Evolutionary conservation across 1,284 basidiomycete genomes (phyloP), one percentile per base, ranked within the genome.

Genomic region (Apiotrichum mycotoxinovorans): DNA sequence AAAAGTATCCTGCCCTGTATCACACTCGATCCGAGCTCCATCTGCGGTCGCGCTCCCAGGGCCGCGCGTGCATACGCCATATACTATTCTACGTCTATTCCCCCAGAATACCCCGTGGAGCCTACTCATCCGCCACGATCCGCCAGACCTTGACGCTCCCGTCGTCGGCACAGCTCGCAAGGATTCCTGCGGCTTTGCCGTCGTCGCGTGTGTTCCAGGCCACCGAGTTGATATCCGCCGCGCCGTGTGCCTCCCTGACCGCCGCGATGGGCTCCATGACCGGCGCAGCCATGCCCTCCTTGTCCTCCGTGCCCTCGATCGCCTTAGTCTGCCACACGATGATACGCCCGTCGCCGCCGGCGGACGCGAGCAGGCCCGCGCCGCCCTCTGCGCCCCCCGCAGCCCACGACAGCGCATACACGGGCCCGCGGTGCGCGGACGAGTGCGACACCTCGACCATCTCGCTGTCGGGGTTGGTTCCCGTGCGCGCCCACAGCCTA

Each of bases 91-190:
- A n/a, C n/a, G n/a, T n/a, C n/a, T n/a, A n/a, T n/a, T n/a, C n/a
- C n/a, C n/a, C n/a, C n/a, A n/a, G n/a, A n/a, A n/a, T n/a, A n/a
- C n/a, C n/a, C n/a, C n/a, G n/a, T n/a, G n/a, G n/a, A n/a, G n/a
- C n/a, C 37, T 55, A 55, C 54, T 53, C 56, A 41, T 69, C 66
- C 17, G 48, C 56, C 15, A 63, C 66, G 1, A 75, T 45, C 26
- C 71, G 58, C 82, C 82, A 84, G 3, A 83, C 76, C 62, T 77
- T 79, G 44, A 83, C 75, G 33, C 72, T 68, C 23, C 83, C 83
- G 66, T 83, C 83, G 63, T 84, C 83, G 8, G 80, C 83, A 14
- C 80, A 80, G 52, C 79, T 81, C 0, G 80, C 80, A 26, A 84
- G 69, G 59, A 83, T 56, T 7, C 79, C 72, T 18, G 65, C 53